A percentile compares a stretch with the other conserved stretches of the same genome.
These are phyloP conservation scores for Melanopsichium pennsylvanicum DNA, from an alignment of 1,284 basidiomycete species.

Conservation along the genomic window DNA sequence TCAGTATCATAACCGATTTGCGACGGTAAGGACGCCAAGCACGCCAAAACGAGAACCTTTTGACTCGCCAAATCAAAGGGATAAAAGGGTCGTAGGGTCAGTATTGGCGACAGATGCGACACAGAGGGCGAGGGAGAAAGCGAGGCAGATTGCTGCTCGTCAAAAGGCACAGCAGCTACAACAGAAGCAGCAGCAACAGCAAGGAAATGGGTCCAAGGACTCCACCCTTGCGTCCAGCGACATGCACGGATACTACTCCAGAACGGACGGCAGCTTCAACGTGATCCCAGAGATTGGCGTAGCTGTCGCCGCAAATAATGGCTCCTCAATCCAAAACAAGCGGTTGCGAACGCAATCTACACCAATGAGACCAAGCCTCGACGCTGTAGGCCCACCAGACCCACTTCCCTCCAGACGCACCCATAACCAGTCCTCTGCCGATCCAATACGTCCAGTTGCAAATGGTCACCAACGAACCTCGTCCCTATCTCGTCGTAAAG, in stretches of 20 bases:
- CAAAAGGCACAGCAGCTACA: slow-evolving; percentile 2
- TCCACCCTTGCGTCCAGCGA: slow-evolving; percentile 6
- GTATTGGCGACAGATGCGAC: slow-evolving; percentile 17
- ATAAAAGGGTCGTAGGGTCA: neutral
- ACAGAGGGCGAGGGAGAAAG: slow-evolving; percentile 30
- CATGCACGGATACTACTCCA: neutral
- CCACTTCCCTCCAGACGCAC: neutral
- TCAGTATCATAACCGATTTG: slow-evolving; percentile 42
- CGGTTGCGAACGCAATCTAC: slow-evolving; percentile 39
- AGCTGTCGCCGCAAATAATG: neutral
- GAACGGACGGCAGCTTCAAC: slow-evolving; percentile 13
- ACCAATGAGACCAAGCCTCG: slow-evolving; percentile 32
- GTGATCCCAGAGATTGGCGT: slow-evolving; percentile 3
- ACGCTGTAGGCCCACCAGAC: slow-evolving; percentile 2
- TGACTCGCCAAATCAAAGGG: neutral
- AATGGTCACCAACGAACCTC: slow-evolving; percentile 21
- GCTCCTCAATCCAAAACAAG: slow-evolving; percentile 9
- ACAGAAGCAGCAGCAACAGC: neutral
- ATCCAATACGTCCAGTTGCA: neutral
- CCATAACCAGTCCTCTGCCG: slow-evolving; percentile 6
- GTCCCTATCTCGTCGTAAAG: slow-evolving; percentile 25
- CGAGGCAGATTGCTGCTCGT: slow-evolving; percentile 25
- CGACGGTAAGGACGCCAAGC: slow-evolving; percentile 1
- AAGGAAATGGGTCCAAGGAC: neutral
- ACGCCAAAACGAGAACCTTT: slow-evolving; percentile 7